Evolutionary conservation across 768 basidiomycete species (phyloP).

Genomic region (Suillus tomentosus): DNA sequence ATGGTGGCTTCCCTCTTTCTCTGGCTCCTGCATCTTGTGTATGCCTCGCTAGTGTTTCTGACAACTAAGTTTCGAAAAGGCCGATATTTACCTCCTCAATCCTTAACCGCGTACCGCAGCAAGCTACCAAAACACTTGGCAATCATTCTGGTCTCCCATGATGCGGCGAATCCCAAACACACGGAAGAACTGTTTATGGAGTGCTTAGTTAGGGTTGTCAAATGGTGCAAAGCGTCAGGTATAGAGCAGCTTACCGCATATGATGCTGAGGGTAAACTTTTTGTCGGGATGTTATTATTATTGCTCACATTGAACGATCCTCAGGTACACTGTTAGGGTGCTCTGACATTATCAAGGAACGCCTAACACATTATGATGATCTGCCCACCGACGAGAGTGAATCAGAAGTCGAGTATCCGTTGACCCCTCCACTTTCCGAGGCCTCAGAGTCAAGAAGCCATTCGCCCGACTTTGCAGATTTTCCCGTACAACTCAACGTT

Average conservation of each 20-base stretch:
- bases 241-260: constrained; percentile 70
- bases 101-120: constrained; percentile 52
- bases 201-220: constrained; percentile 52
- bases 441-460: constrained; percentile 64
- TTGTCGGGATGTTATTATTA: constrained; percentile 1
- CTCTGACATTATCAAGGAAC: constrained; percentile 43
- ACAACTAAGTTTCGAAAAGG: constrained; percentile 43
- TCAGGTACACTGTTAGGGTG: constrained; percentile 45
- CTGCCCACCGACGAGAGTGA: constrained; percentile 39
- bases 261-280: constrained; percentile 63
- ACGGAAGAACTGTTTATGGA: constrained; percentile 49
- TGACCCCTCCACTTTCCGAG: constrained; percentile 79
- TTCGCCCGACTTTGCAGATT: constrained; percentile 46
- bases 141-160: constrained; percentile 56
- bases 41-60: constrained; percentile 46
- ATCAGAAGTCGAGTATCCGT: constrained; percentile 67
- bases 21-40: constrained; percentile 57
- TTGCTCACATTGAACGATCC: constrained; percentile 13
- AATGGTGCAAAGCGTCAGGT: constrained; percentile 66
- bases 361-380: constrained; percentile 32
- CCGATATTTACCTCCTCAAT: constrained; percentile 42
- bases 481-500: constrained; percentile 18
- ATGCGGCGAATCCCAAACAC: constrained; percentile 35
- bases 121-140: constrained; percentile 70
- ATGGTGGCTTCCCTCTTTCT: constrained; percentile 51